phyloP scores from a whole-genome alignment of 2,329 filamentous ascomycete species.

The Aspergillus ustus region DNA sequence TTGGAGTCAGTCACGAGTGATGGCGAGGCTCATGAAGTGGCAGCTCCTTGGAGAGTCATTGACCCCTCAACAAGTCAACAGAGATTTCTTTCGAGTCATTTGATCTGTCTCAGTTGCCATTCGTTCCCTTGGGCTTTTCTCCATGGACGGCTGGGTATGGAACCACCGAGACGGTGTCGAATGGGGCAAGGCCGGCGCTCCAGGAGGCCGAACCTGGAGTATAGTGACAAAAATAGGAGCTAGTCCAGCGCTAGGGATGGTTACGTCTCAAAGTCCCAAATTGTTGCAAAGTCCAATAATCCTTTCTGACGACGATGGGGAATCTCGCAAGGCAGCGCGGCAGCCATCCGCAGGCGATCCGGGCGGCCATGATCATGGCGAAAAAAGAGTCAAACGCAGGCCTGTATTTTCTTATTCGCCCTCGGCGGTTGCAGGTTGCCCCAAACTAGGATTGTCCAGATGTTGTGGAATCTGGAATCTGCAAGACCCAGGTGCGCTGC shows the following conservation, averaged over 20 bases:
- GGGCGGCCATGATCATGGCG: slow-evolving; percentile 2
- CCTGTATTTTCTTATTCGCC: slow-evolving; percentile 3
- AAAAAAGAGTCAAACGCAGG: slow-evolving; percentile 2
- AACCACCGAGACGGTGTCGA: slow-evolving; percentile 11
- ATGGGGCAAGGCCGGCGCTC: slow-evolving; percentile 2
- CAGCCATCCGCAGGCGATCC: slow-evolving; percentile 6
- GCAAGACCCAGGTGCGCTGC: slow-evolving; percentile 6
- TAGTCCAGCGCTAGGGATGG: slow-evolving; percentile 12
- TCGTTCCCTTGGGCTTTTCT: background rate
- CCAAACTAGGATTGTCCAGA: slow-evolving; percentile 13
- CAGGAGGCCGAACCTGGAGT: slow-evolving; percentile 8
- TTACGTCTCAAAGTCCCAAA: slow-evolving; percentile 3
- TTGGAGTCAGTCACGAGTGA: background rate
- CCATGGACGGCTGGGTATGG: slow-evolving; percentile 2
- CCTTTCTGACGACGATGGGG: background rate
- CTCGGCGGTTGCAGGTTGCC: slow-evolving; percentile 2
- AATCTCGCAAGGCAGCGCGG: slow-evolving; percentile 11
- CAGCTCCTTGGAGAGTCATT: background rate
- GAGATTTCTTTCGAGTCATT: slow-evolving; percentile 4
- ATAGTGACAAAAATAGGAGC: slow-evolving; percentile 25
- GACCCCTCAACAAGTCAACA: background rate
- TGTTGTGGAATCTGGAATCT: slow-evolving; percentile 18
- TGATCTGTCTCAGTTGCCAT: background rate
- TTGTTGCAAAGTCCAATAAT: slow-evolving; percentile 1
- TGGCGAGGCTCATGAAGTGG: background rate